Evolutionary conservation across 345 rosid species (phyloP), one percentile per base, ranked within the genome.

Genomic region (Ceriops tagal): DNA sequence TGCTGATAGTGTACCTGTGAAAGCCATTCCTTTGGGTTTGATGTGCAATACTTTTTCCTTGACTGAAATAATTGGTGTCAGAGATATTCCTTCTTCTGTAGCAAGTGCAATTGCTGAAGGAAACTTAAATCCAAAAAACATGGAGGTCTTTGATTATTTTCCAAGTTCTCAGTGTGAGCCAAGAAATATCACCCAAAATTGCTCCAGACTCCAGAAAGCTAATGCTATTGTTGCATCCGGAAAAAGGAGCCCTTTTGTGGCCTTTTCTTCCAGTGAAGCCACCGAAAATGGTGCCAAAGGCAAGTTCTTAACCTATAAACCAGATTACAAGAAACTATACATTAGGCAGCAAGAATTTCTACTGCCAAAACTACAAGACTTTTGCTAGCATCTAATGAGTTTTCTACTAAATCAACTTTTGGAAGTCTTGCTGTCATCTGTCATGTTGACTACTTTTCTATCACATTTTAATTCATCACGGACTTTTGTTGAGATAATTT

Each of bases 81-180:
- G 98, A 77, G 88, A 88, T 43, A 78, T 91, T 51, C 79, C 96
- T 28, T 78, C 96, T 64, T 87, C 93, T 22, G 75, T 88, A 72
- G 93, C 89, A 39, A 57, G 77, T 75, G 96, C 93, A 58, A 81
- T 93, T 73, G 98, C 93, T 10, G 82, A 87, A 73, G 97, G 98
- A 65, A 78, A 69, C 58, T 73, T 90, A 71, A 86, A 93, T 75
- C 97, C 96, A 4, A 62, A 52, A 57, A 82, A 65, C 73, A 85
- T 89, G 98, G 82, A 85, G 77, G 92, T 96, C 64, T 91, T 89
- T 65, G 78, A 81, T 76, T 73, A 37, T 70, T 65, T 62, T 15
- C 71, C 79, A 34, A 76, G 65, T 59, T 71, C 85, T 30, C 58
- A 8, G 35, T 13, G 13, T 65, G 73, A 73, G 19, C 49, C 62